Conservation (phyloP, 352 stramenopile genomes). For the Pythium brachiatum region DNA sequence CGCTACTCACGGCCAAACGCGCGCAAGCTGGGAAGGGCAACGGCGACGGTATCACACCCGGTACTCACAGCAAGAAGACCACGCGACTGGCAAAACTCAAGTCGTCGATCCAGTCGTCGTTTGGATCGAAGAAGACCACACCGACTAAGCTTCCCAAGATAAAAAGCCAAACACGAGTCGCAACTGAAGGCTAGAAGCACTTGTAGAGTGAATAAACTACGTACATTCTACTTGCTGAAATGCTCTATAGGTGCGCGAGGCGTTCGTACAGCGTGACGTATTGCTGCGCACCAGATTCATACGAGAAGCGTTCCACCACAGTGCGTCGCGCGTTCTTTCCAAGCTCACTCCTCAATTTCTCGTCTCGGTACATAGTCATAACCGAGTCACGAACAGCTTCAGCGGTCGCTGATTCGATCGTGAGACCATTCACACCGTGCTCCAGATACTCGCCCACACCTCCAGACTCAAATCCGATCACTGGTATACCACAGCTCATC, state of each 20-base stretch:
- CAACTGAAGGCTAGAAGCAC: constrained; percentile 22
- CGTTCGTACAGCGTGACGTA: constrained; percentile 44
- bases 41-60: constrained; percentile 55
- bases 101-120: constrained; percentile 36
- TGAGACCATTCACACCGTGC: constrained; percentile 42
- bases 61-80: constrained; percentile 13
- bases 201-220: not conserved
- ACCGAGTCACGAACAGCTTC: constrained; percentile 30
- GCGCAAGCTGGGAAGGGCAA: constrained; percentile 48
- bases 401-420: constrained; percentile 32
- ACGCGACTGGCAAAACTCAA: constrained; percentile 36
- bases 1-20: constrained; percentile 72
- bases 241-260: not conserved
- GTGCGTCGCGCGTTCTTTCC: constrained; percentile 37
- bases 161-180: constrained; percentile 25
- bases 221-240: not conserved
- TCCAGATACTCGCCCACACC: constrained; percentile 48
- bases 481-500: constrained; percentile 50
- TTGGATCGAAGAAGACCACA: constrained; percentile 37
- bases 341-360: constrained; percentile 22
- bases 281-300: constrained; percentile 23
- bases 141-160: constrained; percentile 18
- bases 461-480: constrained; percentile 47
- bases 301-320: constrained; percentile 35
- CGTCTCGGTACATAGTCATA: constrained; percentile 28